Conservation (phyloP, 2,329 filamentous ascomycete species). For the Penicillium frequentans region DNA sequence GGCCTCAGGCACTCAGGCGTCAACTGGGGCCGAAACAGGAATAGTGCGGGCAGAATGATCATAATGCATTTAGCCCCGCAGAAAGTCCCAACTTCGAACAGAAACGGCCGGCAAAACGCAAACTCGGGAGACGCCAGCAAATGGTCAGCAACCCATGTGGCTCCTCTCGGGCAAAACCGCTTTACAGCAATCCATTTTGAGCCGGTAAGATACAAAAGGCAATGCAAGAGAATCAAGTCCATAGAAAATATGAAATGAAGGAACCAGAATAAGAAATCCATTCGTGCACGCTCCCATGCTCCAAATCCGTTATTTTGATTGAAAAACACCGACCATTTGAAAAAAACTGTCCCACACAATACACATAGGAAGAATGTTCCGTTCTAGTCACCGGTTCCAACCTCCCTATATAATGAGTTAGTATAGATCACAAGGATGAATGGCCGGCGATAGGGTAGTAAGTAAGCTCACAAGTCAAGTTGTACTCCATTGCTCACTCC, state of each 20-base stretch:
- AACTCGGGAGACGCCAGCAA: neutral
- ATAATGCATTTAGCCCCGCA: constrained; percentile 3
- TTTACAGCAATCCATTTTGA: constrained; percentile 3
- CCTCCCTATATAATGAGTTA: constrained; percentile 39
- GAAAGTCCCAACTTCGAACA: neutral
- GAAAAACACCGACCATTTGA: constrained; percentile 6
- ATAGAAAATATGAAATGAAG: neutral
- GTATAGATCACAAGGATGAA: constrained; percentile 9
- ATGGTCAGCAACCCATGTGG: constrained; percentile 2
- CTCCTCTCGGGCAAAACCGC: constrained; percentile 3
- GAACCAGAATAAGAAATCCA: constrained; percentile 1
- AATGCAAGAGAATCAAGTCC: neutral
- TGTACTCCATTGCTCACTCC: constrained; percentile 86
- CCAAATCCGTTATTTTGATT: neutral
- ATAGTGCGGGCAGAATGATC: constrained; percentile 17
- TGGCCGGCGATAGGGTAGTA: neutral
- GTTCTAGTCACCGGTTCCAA: constrained; percentile 48
- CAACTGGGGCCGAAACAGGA: constrained; percentile 20
- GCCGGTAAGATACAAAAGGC: constrained; percentile 1
- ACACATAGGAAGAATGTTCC: neutral
- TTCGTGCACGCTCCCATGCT: constrained; percentile 2
- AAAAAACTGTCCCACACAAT: constrained; percentile 1
- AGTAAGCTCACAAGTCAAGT: constrained; percentile 45
- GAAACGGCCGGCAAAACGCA: constrained; percentile 1
- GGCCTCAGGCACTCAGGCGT: constrained; percentile 27